Base-by-base conservation (phyloP, 768 basidiomycete species). In the Mycena kentingensis region DNA sequence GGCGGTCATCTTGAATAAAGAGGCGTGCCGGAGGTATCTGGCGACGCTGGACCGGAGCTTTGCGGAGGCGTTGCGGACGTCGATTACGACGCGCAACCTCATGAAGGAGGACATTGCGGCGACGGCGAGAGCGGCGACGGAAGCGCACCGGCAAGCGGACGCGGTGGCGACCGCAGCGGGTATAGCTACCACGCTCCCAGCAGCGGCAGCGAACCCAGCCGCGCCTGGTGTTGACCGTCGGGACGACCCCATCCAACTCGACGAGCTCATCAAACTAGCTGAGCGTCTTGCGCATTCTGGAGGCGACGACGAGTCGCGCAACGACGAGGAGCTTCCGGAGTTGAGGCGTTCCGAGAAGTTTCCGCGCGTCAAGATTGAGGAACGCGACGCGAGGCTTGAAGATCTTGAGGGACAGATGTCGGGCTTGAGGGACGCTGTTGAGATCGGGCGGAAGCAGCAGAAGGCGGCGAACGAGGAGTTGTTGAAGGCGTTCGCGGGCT, bases 1-100 rank as follows among this genome's bases (percentile, higher is more conserved):
- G 2, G 53, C 53, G 7, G 44, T 54, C 3, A 49, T 54, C 5
- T 15, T 54, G 19, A 54, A 53, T 15, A 46, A 49, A 28, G 52
- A 54, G 18, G 52, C 52, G 1, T 48, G 46, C 8, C 29, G 46
- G 2, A 29, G 39, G 2, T 54, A 54, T 16, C 46, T 54, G 16
- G 46, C 34, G 7, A 22, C 41, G 39, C 52, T 54, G 11, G 52
- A 54, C 24, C 52, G 46, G 6, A 32, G 39, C 26, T 54, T 54
- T 26, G 52, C 53, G 4, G 53, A 54, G 26, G 3, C 32, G 4
- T 18, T 54, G 7, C 41, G 42, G 35, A 49, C 26, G 34, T 47
- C 48, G 16, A 49, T 54, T 7, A 45, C 35, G 10, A 49, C 48
- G 8, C 22, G 53, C 7, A 49, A 45, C 22, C 5, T 54, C 4